Conservation (phyloP, 2,329 filamentous ascomycete species). For the Ophiostoma ips region DNA sequence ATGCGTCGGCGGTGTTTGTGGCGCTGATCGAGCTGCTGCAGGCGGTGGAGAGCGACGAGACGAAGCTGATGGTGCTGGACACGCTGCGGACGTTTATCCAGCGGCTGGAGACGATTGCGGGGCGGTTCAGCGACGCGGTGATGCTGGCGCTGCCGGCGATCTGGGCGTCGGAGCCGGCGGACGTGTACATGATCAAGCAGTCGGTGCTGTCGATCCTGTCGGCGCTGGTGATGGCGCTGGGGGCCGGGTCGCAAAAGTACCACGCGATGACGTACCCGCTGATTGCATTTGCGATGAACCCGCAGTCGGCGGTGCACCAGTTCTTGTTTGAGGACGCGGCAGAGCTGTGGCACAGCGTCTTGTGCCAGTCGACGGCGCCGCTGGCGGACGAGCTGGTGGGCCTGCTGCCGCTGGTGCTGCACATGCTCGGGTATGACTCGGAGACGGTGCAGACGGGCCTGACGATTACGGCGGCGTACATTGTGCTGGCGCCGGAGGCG, state of each 20-base stretch:
- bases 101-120: slow-evolving; percentile 61
- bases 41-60: slow-evolving; percentile 70
- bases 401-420: slow-evolving; percentile 49
- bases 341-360: slow-evolving; percentile 71
- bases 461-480: slow-evolving; percentile 54
- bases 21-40: slow-evolving; percentile 65
- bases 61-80: slow-evolving; percentile 78
- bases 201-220: slow-evolving; percentile 76
- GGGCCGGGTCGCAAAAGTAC: slow-evolving; percentile 60
- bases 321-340: slow-evolving; percentile 86
- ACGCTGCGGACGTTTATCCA: slow-evolving; percentile 72
- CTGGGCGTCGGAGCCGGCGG: slow-evolving; percentile 67
- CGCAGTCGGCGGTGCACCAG: slow-evolving; percentile 57
- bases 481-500: slow-evolving; percentile 54
- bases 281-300: slow-evolving; percentile 64
- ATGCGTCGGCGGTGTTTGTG: slow-evolving; percentile 57
- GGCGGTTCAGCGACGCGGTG: slow-evolving; percentile 61
- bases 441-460: slow-evolving; percentile 49
- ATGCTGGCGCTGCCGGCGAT: slow-evolving; percentile 66
- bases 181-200: slow-evolving; percentile 89
- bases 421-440: slow-evolving; percentile 51
- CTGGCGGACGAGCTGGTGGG: slow-evolving; percentile 46
- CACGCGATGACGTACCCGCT: slow-evolving; percentile 71
- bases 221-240: slow-evolving; percentile 76
- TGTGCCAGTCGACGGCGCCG: slow-evolving; percentile 50